Evolutionary conservation across 192 early-diverging fungal species (phyloP).

Genomic region (Podila epigama): DNA sequence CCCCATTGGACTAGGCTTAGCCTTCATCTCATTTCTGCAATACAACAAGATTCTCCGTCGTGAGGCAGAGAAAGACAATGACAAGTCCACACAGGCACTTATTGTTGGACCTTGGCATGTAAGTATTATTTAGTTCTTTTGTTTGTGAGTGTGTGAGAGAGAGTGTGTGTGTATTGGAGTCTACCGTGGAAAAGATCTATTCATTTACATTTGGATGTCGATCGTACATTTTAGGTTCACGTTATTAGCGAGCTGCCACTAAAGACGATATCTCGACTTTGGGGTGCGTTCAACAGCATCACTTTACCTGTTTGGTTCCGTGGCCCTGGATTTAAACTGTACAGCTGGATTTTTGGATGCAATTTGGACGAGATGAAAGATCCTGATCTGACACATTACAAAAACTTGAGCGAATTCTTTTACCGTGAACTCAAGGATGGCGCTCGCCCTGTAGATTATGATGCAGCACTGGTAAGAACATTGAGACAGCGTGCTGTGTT

Average conservation of each 20-base stretch:
- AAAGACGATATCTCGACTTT: slow-evolving; percentile 87
- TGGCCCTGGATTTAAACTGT: slow-evolving; percentile 74
- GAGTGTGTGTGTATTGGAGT: too few species aligned
- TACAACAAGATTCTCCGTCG: slow-evolving; percentile 57
- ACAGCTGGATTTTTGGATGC: slow-evolving; percentile 89
- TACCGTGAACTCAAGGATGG: slow-evolving; percentile 87
- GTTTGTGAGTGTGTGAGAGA: too few species aligned
- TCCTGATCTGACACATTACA: slow-evolving; percentile 77
- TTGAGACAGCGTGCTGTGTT: too few species aligned
- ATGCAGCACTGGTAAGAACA: slow-evolving; percentile 64
- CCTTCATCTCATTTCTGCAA: slow-evolving; percentile 74
- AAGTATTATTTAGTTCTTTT: neutral
- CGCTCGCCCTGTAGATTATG: slow-evolving; percentile 74
- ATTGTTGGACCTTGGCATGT: slow-evolving; percentile 87
- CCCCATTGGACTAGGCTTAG: slow-evolving; percentile 76
- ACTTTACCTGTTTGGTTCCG: slow-evolving; percentile 84
- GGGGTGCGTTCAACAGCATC: slow-evolving; percentile 87
- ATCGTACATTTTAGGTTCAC: slow-evolving; percentile 67
- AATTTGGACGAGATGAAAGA: slow-evolving; percentile 95
- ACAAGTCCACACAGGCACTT: slow-evolving; percentile 52
- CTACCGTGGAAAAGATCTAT: too few species aligned
- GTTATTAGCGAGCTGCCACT: slow-evolving; percentile 88
- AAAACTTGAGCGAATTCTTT: slow-evolving; percentile 91
- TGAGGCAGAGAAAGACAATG: slow-evolving; percentile 44
- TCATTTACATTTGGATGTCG: neutral